Evolutionary conservation across 768 basidiomycete species (phyloP), one percentile per base, ranked within the genome.

Genomic region (Lactifluus subvellereus): DNA sequence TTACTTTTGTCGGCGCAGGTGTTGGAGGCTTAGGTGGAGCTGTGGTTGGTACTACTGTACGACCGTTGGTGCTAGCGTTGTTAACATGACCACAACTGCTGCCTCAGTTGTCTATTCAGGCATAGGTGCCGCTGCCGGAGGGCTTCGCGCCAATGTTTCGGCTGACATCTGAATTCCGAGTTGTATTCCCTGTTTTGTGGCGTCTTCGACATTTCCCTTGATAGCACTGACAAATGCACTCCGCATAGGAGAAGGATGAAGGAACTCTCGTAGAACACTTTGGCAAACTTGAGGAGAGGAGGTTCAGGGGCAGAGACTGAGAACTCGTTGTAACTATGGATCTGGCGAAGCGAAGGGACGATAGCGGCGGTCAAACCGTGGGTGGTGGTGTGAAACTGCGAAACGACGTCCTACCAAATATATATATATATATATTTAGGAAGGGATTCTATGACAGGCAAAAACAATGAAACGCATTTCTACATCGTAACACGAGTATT

Each of bases 171-270:
- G 27, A 27, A 27, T 27, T 27, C 27, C 27, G 27, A 27, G 27
- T 27, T 27, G 27, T 27, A 27, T 8, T 20, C 37, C 37, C 8
- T 37, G 37, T 37, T n/a, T n/a, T n/a, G n/a, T 76, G 6, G 96
- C 95, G 71, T 98, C 95, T 72, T 98, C 94, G 40, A 90, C 76
- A 69, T 97, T 96, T n/a, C 96, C 96, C 86, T 98, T 91, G 53
- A 94, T 71, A 2, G 89, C 91, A 71, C 93, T 95, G 47, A 98
- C 85, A 18, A 82, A 78, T 0, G 95, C 94, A 71, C 94, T 97
- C 85, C 96, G 63, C 96, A 88, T 40, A 98, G 78, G 2, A 98
- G 79, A 27, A 98, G 77, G 70, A 96, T 97, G 3, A 98, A 77
- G 2, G 96, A 96, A 70, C 86, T 92, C 76, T 98, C 95, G 74